A percentile compares a stretch with the other conserved stretches of the same genome.
Evolutionary conservation across 345 rosid species (phyloP).

Genomic region (Pseudoturritis turrita): DNA sequence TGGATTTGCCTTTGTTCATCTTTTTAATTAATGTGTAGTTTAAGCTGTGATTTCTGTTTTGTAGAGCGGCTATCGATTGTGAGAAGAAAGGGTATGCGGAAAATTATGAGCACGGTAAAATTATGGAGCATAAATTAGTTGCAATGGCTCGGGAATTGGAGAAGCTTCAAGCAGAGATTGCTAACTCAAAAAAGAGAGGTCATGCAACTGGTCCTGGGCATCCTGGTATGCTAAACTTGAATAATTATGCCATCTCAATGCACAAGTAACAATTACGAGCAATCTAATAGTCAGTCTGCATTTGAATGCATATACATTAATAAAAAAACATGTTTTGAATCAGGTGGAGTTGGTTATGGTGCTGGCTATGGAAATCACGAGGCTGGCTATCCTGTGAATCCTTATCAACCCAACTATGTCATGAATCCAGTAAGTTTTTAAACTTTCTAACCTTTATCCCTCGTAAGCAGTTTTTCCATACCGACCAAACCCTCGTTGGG

Average conservation of each 20-base stretch:
- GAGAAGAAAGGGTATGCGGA: constrained; percentile 99
- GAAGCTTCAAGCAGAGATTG: constrained; percentile 92
- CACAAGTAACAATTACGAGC: neutral
- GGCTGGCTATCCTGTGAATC: constrained; percentile 57
- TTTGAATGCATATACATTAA: constrained; percentile 12
- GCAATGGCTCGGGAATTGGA: constrained; percentile 94
- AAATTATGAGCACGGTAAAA: constrained; percentile 87
- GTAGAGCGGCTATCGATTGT: constrained; percentile 79
- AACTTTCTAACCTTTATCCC: neutral
- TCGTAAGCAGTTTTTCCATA: neutral
- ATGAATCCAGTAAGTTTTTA: constrained; percentile 72
- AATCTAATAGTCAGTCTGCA: neutral
- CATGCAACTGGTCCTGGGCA: constrained; percentile 48
- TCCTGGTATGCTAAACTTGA: constrained; percentile 38
- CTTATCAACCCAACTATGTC: constrained; percentile 64
- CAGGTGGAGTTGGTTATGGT: constrained; percentile 54
- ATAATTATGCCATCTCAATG: neutral
- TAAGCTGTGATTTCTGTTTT: constrained; percentile 10
- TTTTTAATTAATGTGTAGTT: neutral
- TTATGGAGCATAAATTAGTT: constrained; percentile 87
- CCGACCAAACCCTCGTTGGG: neutral
- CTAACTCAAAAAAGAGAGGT: constrained; percentile 78
- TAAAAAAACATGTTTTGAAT: neutral
- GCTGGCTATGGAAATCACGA: constrained; percentile 62
- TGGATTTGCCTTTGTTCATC: neutral